Evolutionary conservation across 805 yeast species (phyloP).

Genomic region (Kodamaea sagamina): DNA sequence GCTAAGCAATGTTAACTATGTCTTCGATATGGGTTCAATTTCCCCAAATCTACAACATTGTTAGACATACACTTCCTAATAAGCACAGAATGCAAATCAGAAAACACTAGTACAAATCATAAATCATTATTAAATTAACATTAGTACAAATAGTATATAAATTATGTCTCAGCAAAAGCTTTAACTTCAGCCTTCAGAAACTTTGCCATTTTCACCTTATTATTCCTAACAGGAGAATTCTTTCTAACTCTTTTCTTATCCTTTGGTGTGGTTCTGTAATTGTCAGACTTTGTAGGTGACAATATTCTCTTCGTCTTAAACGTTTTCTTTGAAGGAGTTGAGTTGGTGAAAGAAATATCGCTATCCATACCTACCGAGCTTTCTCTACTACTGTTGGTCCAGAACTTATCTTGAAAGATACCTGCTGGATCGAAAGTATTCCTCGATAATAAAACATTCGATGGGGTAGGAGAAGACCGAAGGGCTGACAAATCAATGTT

Average conservation of each 20-base stretch:
- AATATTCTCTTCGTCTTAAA: constrained; percentile 7
- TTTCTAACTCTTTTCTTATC: constrained; percentile 15
- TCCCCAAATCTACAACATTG: too few relatives aligned
- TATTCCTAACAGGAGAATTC: constrained; percentile 3
- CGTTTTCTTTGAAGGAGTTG: constrained; percentile 1
- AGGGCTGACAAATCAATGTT: constrained; percentile 9
- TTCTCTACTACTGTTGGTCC: constrained; percentile 12
- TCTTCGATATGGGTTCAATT: too few relatives aligned
- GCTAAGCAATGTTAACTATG: too few relatives aligned
- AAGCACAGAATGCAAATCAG: too few relatives aligned
- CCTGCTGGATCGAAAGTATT: constrained; percentile 11
- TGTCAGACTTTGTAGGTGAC: constrained; percentile 12
- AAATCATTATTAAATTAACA: constrained; percentile 3
- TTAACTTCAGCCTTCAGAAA: constrained; percentile 5
- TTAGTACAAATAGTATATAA: background rate
- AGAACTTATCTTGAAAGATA: constrained; percentile 12
- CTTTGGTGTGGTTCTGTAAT: constrained; percentile 16
- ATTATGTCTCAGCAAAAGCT: constrained; percentile 4
- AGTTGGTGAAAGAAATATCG: constrained; percentile 1
- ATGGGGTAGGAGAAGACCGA: constrained; percentile 4
- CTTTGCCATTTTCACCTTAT: background rate
- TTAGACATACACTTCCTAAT: too few relatives aligned
- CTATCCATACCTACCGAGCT: constrained; percentile 3
- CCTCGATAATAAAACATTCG: background rate
- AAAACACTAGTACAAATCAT: background rate